Evolutionary conservation across 495 filamentous ascomycete species (phyloP), one percentile per base, ranked within the genome.

Genomic region (Chaetomium fimeti): DNA sequence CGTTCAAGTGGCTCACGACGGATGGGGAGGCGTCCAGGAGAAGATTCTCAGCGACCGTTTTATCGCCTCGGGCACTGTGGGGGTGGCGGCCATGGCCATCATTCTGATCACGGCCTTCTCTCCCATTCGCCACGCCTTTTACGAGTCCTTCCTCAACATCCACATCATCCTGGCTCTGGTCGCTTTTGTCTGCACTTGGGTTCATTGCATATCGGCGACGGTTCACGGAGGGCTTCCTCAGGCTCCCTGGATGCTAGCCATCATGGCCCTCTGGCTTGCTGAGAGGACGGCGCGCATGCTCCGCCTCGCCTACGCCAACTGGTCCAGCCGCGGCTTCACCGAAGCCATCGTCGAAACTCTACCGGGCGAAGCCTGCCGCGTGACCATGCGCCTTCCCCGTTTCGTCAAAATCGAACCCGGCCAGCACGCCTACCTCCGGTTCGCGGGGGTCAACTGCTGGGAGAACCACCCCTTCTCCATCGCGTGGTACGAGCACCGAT

Each of bases 391-490:
- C 65, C 79, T 96, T 49, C 88, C 90, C 56, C 90, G 88, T 5
- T 86, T 89, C 54, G 88, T 92, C 81, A 80, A 81, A 53, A 88
- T 94, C 79, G 78, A 82, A 52, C 93, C 94, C 2, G 94, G 94
- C 59, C 90, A 91, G 65, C 93, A 98, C 77, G 85, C 85, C 62
- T 98, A 96, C 73, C 79, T 98, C 45, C 93, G 92, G 71, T 89
- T 96, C 64, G 85, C 85, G 29, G 76, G 86, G 13, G 68, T 96
- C 64, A 89, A 85, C 48, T 82, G 84, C 66, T 95, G 90, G 89
- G 91, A 91, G 66, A 91, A 85, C 48, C 94, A 98, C 73, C 94
- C 94, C 4, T 98, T 98, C 78, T 94, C 92, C 29, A 83, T 98
- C 57, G 92, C 89, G 61, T 98, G 93, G 93, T 86, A 85, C 70